Base-by-base conservation (phyloP, 1,139 yeast species). In the Protomyces inundatus region DNA sequence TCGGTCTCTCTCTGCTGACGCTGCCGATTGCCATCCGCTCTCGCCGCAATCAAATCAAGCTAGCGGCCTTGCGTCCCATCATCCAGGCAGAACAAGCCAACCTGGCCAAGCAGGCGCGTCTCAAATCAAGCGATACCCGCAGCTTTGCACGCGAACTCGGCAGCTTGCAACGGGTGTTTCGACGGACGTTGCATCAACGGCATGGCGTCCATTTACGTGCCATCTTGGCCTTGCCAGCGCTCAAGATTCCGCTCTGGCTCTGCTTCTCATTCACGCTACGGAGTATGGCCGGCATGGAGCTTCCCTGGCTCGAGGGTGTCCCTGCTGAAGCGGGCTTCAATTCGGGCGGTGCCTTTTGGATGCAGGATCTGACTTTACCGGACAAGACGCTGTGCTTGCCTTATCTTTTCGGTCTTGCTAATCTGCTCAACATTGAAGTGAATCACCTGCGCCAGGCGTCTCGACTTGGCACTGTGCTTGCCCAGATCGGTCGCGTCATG, bases 341-440 rank as follows among this genome's bases (percentile, higher is more conserved):
- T 30, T 6, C 30, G 32, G 62, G 39, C 23, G 62, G 62, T 4
- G 37, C 39, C 14, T 10, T 34, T 7, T 58, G 62, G 62, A 58
- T 58, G 34, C 16, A 33, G 4, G 62, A 58, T 45, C 30, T 58
- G 62, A 58, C 56, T 32, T 10, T 6, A 12, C 45, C 53, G 6
- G 62, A 58, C 14, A 23, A 23, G 23, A 9, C 9, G 34, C 37
- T 58, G 7, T 14, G 53, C 16, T 16, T 58, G 30, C 62, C 62
- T 10, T 51, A 51, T 23, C 10, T 40, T 12, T 51, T 58, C n/a
- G 62, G 62, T 6, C 35, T 40, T 5, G 34, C 54, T 34, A 58
- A 42, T 33, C 53, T 58, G 45, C 45, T 58, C 45, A 58, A 58
- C 33, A 52, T 58, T n/a, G 62, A 58, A 45, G 35, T 58, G 51